Base-by-base conservation (phyloP, 202 grass and related monocot species). In the Schoenoplectus tabernaemontani region DNA sequence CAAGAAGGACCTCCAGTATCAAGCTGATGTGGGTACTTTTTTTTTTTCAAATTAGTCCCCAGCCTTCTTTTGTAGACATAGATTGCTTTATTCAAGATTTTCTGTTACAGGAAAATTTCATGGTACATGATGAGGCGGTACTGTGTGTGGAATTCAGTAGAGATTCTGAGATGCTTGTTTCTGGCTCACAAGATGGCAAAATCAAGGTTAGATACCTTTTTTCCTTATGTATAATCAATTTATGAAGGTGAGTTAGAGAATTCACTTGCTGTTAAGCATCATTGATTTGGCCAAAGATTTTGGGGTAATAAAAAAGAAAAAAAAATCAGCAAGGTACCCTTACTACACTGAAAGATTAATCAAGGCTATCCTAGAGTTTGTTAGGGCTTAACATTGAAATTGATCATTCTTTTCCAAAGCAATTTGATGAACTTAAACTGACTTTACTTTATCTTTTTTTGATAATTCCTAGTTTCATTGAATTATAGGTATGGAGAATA, bases 1-100 rank as follows among this genome's bases (percentile, higher is more conserved):
- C 81, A 99, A 99, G 81, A 99, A 99, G 83, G 96, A 99, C 89
- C 96, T 99, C 64, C 96, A 96, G 32, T 99, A 99, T 76, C 96
- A 99, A 87, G 96, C 92, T 16, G 96, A 99, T 85, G 96, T 99
- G 84, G 82, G 84, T 76, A 77, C 60, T 58, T 83, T 75, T 26
- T 16, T 28, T 33, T 79, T 83, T 41, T 54, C 10, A 53, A 64
- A 64, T 59, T 82, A 63, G 67, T 32, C 53, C 41, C 12, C 20
- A 68, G 64, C 59, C 66, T 85, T 48, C 64, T 67, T 76, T 61
- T 62, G 6, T 74, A 38, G 20, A 59, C 17, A 77, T 82, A 9
- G 65, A 60, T 47, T 26, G 79, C 46, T 42, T 46, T 63, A 3
- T 50, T 82, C 11, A 50, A 66, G 58, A 86, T 63, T 73, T 82